A percentile compares a stretch with the other conserved stretches of the same genome.
Evolutionary conservation across 768 basidiomycete genomes (phyloP).

Genomic region (Rhodocollybia butyracea): DNA sequence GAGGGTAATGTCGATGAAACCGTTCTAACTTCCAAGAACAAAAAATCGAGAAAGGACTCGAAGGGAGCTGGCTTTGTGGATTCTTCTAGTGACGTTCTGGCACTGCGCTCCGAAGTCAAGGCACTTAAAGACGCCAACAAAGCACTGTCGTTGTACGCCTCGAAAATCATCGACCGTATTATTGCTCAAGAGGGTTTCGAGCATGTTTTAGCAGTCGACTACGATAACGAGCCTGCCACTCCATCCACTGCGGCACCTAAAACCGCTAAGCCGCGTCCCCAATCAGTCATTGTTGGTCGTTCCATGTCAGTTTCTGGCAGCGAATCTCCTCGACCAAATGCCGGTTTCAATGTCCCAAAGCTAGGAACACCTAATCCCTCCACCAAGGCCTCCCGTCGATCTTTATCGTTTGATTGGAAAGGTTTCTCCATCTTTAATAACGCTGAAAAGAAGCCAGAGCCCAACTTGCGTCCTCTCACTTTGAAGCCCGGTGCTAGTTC

Average conservation of each 20-base stretch:
- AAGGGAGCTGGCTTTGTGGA: constrained; percentile 41
- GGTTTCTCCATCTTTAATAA: constrained; percentile 67
- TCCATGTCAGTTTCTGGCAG: constrained; percentile 28
- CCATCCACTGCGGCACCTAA: constrained; percentile 30
- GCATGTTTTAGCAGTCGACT: constrained; percentile 92
- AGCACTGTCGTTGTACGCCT: constrained; percentile 90
- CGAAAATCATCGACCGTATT: constrained; percentile 97
- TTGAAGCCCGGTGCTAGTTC: constrained; percentile 60
- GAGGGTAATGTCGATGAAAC: constrained; percentile 52
- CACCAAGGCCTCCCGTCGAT: constrained; percentile 59
- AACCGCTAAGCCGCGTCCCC: constrained; percentile 52
- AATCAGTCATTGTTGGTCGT: constrained; percentile 54
- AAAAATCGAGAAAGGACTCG: constrained; percentile 46
- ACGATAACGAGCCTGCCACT: constrained; percentile 58
- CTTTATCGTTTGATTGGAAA: constrained; percentile 84
- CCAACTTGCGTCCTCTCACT: constrained; percentile 67
- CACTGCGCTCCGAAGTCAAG: constrained; percentile 85
- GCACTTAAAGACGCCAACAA: constrained; percentile 94
- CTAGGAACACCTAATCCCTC: constrained; percentile 16
- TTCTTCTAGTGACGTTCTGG: constrained; percentile 60
- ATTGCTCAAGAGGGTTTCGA: constrained; percentile 96
- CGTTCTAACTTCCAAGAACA: constrained; percentile 41
- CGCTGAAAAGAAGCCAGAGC: constrained; percentile 58
- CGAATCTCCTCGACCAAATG: constrained; percentile 21
- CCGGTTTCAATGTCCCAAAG: constrained; percentile 18